Evolutionary conservation across 208 protist species (phyloP), one percentile per base, ranked within the genome.

Genomic region (Wallacemonas rigidus): DNA sequence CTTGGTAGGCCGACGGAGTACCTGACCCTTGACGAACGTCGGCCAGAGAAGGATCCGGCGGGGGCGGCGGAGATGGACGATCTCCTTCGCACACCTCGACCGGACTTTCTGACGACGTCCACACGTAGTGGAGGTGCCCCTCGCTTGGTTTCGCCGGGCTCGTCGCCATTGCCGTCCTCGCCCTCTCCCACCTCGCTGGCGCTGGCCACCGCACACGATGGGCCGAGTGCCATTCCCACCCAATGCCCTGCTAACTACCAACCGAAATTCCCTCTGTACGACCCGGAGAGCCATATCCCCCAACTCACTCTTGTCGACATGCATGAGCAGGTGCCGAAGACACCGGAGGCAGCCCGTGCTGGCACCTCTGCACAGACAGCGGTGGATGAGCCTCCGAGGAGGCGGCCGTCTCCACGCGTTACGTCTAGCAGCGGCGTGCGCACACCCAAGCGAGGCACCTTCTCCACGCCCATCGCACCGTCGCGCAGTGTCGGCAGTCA

Each of bases 231-330:
- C 8, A 86, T 92, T 50, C 87, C 83, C 17, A 41, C 39, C 5
- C 51, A 35, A 44, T 84, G 81, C 45, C 83, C 83, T 4, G 38
- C 63, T 51, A 76, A 74, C 65, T 92, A 92, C 63, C 63, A 78
- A 35, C 67, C 79, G 6, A 79, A 77, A 44, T 92, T 87, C 71
- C 79, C 81, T 2, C 11, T 87, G 14, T 67, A 77, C 51, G 87
- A 92, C 44, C 69, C 58, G 17, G 26, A 38, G 50, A 88, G 81
- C 41, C 40, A 64, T 40, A 87, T 92, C 61, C 87, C 87, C 12
- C 58, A 76, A 11, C 72, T 54, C 17, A 11, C 50, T 14, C 45
- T 12, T 6, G 45, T 12, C 45, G 45, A 50, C 45, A 50, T 50
- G 45, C 8, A 26, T 26, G 26, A 26, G 26, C 26, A 26, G 26